phyloP scores from a whole-genome alignment of 495 filamentous ascomycete species.

The Lindgomyces ingoldianus region DNA sequence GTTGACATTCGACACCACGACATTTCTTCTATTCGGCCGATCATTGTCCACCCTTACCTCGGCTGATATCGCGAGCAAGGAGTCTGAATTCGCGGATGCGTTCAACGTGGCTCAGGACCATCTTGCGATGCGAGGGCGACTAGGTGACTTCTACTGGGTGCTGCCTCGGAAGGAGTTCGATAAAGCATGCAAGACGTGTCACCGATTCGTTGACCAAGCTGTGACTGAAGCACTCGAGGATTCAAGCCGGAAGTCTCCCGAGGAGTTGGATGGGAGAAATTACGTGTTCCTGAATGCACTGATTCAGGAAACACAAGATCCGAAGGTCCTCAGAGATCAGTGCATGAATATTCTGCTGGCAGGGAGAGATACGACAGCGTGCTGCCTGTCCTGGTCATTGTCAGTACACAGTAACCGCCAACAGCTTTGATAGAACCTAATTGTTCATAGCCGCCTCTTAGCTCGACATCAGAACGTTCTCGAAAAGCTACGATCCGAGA shows the following conservation, averaged over 20 bases:
- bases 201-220: conserved; percentile 47
- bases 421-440: too few species aligned
- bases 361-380: conserved; percentile 45
- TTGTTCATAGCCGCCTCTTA: background rate
- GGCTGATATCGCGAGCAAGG: conserved; percentile 21
- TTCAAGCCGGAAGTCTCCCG: too few species aligned
- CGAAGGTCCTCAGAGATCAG: conserved; percentile 71
- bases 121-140: conserved; percentile 46
- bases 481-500: conserved; percentile 9
- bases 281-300: conserved; percentile 79
- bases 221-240: too few species aligned
- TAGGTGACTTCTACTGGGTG: conserved; percentile 47
- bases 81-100: conserved; percentile 43
- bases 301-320: conserved; percentile 71
- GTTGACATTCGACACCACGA: conserved; percentile 28
- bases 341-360: conserved; percentile 72
- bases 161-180: conserved; percentile 43
- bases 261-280: too few species aligned
- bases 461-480: background rate
- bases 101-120: conserved; percentile 48
- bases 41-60: conserved; percentile 41
- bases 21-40: conserved; percentile 23
- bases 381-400: conserved; percentile 37
- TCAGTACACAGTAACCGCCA: too few species aligned
- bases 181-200: conserved; percentile 47